Percentiles rank a stretch among this genome's conserved stretches.
Evolutionary conservation across 805 yeast species (phyloP).

Genomic region (Lipomyces spencermartinsiae): DNA sequence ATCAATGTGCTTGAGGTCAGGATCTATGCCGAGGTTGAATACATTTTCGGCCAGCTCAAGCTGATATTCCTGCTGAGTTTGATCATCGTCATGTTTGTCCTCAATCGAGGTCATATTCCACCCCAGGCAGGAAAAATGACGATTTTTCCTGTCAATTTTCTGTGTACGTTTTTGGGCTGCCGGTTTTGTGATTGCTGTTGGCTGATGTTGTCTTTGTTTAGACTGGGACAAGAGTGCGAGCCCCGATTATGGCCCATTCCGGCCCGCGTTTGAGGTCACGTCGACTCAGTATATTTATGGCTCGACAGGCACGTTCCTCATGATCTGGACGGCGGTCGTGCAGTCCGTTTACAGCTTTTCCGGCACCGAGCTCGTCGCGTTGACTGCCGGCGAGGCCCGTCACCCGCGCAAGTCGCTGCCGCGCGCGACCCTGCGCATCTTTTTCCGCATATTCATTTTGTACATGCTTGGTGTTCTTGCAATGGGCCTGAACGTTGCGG

Average conservation of each 20-base stretch:
- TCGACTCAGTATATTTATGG: conserved; percentile 20
- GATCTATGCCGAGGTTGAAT: conserved; percentile 73
- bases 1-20: conserved; percentile 63
- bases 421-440: conserved; percentile 76
- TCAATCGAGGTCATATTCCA: conserved; percentile 51
- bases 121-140: conserved; percentile 25
- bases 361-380: conserved; percentile 75
- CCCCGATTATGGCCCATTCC: conserved; percentile 32
- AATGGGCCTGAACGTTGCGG: conserved; percentile 65
- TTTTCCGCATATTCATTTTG: conserved; percentile 77
- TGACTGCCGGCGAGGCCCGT: conserved; percentile 77
- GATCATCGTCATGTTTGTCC: conserved; percentile 62
- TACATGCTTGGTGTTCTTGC: conserved; percentile 65
- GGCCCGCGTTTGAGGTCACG: conserved; percentile 27
- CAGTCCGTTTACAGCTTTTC: conserved; percentile 79
- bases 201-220: not conserved
- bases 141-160: conserved; percentile 29
- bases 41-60: conserved; percentile 63
- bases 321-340: conserved; percentile 71
- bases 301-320: conserved; percentile 56
- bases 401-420: conserved; percentile 73
- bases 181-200: not conserved
- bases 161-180: conserved; percentile 9
- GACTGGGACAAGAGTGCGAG: conserved; percentile 23
- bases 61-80: conserved; percentile 64